Percentiles rank a stretch among this genome's conserved stretches.
Evolutionary conservation across 306 rosid species (phyloP).

Genomic region (Acmispon strigosus): DNA sequence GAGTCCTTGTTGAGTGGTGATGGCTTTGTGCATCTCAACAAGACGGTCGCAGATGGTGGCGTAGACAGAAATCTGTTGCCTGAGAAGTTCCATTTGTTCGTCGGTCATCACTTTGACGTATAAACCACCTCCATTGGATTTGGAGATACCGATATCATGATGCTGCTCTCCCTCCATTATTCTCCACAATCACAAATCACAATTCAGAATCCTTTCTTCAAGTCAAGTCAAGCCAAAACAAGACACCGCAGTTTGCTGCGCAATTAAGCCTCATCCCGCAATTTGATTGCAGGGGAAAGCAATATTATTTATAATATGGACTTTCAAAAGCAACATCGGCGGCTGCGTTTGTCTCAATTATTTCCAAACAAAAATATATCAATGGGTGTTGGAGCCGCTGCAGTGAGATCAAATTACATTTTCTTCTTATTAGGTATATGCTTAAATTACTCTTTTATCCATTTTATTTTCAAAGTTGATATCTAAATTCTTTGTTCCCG

Average conservation of each 20-base stretch:
- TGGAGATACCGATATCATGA: neutral
- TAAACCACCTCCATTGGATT: slow-evolving; percentile 23
- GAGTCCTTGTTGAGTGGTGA: slow-evolving; percentile 59
- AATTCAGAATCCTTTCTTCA: too few relatives aligned
- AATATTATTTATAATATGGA: too few relatives aligned
- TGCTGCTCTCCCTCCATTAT: slow-evolving; percentile 27
- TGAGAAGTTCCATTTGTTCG: slow-evolving; percentile 60
- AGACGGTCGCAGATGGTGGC: slow-evolving; percentile 62
- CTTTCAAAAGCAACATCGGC: too few relatives aligned
- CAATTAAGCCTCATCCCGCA: slow-evolving; percentile 11
- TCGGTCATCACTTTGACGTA: slow-evolving; percentile 67
- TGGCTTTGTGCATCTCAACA: slow-evolving; percentile 59
- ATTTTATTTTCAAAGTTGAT: too few relatives aligned
- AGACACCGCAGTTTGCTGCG: slow-evolving; percentile 15
- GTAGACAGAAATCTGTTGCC: slow-evolving; percentile 64
- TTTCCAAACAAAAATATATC: too few relatives aligned
- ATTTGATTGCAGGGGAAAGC: too few relatives aligned
- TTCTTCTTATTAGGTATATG: too few relatives aligned
- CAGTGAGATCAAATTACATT: too few relatives aligned
- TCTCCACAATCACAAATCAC: neutral
- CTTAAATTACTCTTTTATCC: too few relatives aligned
- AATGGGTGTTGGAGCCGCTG: too few relatives aligned
- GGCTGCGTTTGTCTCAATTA: too few relatives aligned
- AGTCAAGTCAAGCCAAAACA: neutral
- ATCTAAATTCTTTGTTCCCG: too few relatives aligned